Conservation (phyloP, 768 basidiomycete genomes). For the Podaxis pistillaris region DNA sequence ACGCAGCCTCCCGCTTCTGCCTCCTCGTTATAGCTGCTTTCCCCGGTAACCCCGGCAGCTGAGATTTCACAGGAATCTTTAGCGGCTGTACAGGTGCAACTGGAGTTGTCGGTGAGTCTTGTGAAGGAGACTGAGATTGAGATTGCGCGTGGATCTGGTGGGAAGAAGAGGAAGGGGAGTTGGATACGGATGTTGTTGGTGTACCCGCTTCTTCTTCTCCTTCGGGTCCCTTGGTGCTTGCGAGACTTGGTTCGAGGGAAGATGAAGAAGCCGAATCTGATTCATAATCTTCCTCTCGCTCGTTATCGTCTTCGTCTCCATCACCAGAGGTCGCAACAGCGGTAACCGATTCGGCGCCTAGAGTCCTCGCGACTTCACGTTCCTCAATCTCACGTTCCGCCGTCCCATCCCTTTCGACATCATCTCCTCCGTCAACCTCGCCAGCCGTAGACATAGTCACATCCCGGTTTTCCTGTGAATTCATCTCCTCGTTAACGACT, state of each 20-base stretch:
- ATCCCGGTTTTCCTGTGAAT: background rate
- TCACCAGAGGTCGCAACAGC: background rate
- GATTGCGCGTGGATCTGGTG: background rate
- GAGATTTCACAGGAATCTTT: background rate
- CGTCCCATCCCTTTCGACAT: constrained; percentile 6
- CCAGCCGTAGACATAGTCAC: background rate
- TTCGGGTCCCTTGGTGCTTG: background rate
- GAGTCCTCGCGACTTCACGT: constrained; percentile 10
- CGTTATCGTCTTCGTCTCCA: constrained; percentile 15
- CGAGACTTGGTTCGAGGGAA: constrained; percentile 1
- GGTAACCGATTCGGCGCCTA: constrained; percentile 3
- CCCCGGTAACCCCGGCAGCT: background rate
- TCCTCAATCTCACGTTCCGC: constrained; percentile 17
- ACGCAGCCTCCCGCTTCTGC: constrained; percentile 5
- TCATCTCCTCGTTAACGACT: no score
- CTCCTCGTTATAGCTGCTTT: constrained; percentile 23
- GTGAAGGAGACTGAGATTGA: background rate
- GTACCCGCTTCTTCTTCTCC: background rate
- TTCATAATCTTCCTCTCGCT: constrained; percentile 19
- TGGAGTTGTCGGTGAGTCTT: background rate
- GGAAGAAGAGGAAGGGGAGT: background rate
- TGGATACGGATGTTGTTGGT: background rate
- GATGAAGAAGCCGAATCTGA: constrained; percentile 32
- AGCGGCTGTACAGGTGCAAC: background rate
- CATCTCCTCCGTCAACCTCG: constrained; percentile 8